Evolutionary conservation across 768 basidiomycete species (phyloP).

Genomic region (Psilocybe azurescens): DNA sequence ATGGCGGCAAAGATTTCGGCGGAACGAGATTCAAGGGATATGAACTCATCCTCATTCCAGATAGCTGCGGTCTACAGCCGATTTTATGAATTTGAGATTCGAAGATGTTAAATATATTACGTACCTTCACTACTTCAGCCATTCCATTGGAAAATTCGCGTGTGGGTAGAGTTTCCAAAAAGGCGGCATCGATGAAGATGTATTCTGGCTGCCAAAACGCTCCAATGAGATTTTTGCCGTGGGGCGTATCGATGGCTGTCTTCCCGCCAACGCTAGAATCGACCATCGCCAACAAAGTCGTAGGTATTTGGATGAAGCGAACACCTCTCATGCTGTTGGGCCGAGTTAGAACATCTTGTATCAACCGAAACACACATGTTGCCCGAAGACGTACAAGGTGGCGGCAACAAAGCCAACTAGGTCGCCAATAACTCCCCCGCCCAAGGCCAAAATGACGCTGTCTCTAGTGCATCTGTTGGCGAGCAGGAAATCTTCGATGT

Average conservation of each 20-base stretch:
- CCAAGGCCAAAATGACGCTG: constrained; percentile 91
- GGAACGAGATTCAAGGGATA: constrained; percentile 83
- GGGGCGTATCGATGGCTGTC: constrained; percentile 98
- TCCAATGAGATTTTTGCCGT: constrained; percentile 98
- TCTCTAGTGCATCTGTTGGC: constrained; percentile 90
- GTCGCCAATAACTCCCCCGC: constrained; percentile 98
- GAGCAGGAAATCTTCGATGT: constrained; percentile 92
- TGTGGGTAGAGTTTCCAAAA: constrained; percentile 90
- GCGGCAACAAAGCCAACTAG: constrained; percentile 96
- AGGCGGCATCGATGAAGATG: constrained; percentile 97
- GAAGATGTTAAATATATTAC: constrained; percentile 22
- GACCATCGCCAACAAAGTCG: constrained; percentile 97
- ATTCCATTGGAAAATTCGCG: constrained; percentile 99
- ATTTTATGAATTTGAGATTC: background rate
- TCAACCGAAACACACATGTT: constrained; percentile 10
- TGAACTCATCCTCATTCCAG: constrained; percentile 92
- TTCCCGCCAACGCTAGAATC: constrained; percentile 98
- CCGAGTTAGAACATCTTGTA: constrained; percentile 4
- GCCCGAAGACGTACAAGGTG: constrained; percentile 76
- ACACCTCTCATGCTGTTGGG: constrained; percentile 90
- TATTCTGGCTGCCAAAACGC: constrained; percentile 98
- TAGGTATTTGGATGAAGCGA: constrained; percentile 94
- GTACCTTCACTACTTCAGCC: constrained; percentile 96
- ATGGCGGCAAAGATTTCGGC: constrained; percentile 89
- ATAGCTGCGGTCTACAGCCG: constrained; percentile 90